Evolutionary conservation across 441 rosid genomes (phyloP).

Genomic region (Brassica hybrid): DNA sequence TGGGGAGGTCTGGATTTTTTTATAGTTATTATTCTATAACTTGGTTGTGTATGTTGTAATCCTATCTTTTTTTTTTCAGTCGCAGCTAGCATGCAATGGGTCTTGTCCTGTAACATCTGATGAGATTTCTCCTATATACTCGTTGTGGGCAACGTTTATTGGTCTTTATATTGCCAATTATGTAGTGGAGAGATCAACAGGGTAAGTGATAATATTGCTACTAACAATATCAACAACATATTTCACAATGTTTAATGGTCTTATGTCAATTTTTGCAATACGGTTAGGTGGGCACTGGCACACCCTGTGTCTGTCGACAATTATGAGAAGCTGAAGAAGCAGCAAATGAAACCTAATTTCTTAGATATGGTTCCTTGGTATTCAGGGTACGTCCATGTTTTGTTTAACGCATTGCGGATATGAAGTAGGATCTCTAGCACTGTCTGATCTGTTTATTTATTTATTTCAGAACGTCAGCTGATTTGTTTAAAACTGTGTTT

Average conservation of each 20-base stretch:
- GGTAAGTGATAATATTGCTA: constrained; percentile 56
- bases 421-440: constrained; percentile 2
- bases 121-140: constrained; percentile 98
- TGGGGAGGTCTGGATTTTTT: constrained; percentile 74
- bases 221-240: not conserved
- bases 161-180: constrained; percentile 99
- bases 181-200: constrained; percentile 98
- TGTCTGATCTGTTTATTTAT: constrained; percentile 23
- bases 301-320: constrained; percentile 90
- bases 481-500: constrained; percentile 95
- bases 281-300: constrained; percentile 94
- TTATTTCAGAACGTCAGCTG: constrained; percentile 97
- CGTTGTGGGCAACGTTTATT: constrained; percentile 98
- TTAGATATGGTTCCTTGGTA: constrained; percentile 99
- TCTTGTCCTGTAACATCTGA: constrained; percentile 80
- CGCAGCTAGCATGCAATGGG: constrained; percentile 75
- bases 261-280: not conserved
- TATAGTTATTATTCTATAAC: constrained; percentile 8
- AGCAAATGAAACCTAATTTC: constrained; percentile 94
- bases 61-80: constrained; percentile 17
- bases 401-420: not conserved
- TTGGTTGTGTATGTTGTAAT: not conserved
- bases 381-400: constrained; percentile 71
- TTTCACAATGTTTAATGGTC: too few relatives aligned
- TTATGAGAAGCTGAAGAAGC: constrained; percentile 74